Conservation (phyloP, 2,329 filamentous ascomycete genomes). For the Boeremia exigua region DNA sequence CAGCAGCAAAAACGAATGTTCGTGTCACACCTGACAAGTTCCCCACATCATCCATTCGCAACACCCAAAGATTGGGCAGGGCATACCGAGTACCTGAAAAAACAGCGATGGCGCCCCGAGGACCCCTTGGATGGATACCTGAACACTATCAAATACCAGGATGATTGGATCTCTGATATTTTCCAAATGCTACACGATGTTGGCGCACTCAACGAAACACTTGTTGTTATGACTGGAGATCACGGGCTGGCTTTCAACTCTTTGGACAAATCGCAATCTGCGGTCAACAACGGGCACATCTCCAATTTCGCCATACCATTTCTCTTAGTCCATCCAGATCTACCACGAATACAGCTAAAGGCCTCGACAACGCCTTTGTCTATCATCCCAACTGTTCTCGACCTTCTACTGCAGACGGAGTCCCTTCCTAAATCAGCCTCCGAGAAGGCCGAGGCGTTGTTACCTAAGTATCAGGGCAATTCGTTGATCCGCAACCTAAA, state of each 20-base stretch:
- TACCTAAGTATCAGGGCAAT: conserved; percentile 23
- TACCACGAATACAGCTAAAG: conserved; percentile 20
- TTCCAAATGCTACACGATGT: conserved; percentile 26
- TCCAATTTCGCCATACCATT: conserved; percentile 25
- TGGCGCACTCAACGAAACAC: conserved; percentile 21
- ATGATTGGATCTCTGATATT: conserved; percentile 24
- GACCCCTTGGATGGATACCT: conserved; percentile 22
- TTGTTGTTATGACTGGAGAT: conserved; percentile 24
- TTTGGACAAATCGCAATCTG: conserved; percentile 23
- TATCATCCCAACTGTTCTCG: conserved; percentile 23
- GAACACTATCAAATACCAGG: conserved; percentile 27
- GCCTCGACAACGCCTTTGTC: conserved; percentile 24
- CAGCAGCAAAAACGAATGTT: conserved; percentile 19
- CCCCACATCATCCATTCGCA: conserved; percentile 24
- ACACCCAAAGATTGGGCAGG: conserved; percentile 22
- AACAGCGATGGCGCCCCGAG: conserved; percentile 22
- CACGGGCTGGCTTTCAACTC: conserved; percentile 24
- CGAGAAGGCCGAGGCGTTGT: conserved; percentile 5
- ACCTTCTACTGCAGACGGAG: conserved; percentile 20
- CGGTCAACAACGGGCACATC: conserved; percentile 24
- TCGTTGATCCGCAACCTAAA: conserved; percentile 20
- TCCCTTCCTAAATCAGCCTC: conserved; percentile 14
- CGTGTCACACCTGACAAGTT: conserved; percentile 24
- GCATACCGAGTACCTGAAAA: conserved; percentile 12
- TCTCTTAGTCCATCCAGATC: conserved; percentile 22